Conservation (phyloP, 169 alveolate genomes). For the Babesia ovata region DNA sequence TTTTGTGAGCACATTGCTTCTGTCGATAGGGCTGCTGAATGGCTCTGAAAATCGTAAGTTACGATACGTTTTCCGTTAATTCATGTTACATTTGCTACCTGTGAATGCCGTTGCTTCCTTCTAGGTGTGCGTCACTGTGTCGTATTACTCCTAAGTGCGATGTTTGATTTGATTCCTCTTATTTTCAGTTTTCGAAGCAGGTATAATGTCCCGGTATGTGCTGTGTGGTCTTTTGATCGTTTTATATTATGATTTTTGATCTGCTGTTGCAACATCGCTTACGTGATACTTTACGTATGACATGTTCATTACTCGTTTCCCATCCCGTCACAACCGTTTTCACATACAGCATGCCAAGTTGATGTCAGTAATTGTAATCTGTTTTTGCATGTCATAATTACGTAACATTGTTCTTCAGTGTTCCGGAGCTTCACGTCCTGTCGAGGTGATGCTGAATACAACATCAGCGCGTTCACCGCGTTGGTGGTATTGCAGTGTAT, state of each 20-base stretch:
- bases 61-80: background rate
- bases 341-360: no score
- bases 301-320: no score
- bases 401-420: slow-evolving; percentile 25
- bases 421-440: slow-evolving; percentile 59
- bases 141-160: background rate
- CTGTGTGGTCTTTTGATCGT: no score
- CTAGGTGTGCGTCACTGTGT: background rate
- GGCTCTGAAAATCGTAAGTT: slow-evolving; percentile 51
- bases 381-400: background rate
- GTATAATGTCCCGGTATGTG: no score
- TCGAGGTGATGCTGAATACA: slow-evolving; percentile 39
- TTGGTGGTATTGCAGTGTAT: slow-evolving; percentile 44
- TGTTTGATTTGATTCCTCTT: no score
- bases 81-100: background rate
- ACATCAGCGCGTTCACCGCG: slow-evolving; percentile 40
- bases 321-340: no score
- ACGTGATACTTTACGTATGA: no score
- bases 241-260: no score
- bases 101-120: background rate
- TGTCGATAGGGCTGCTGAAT: slow-evolving; percentile 49
- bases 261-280: no score
- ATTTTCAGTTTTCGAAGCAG: no score
- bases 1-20: slow-evolving; percentile 23
- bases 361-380: background rate